Evolutionary conservation across 2,329 filamentous ascomycete species (phyloP), one percentile per base, ranked within the genome.

Genomic region (Pestalotiopsis fici): DNA sequence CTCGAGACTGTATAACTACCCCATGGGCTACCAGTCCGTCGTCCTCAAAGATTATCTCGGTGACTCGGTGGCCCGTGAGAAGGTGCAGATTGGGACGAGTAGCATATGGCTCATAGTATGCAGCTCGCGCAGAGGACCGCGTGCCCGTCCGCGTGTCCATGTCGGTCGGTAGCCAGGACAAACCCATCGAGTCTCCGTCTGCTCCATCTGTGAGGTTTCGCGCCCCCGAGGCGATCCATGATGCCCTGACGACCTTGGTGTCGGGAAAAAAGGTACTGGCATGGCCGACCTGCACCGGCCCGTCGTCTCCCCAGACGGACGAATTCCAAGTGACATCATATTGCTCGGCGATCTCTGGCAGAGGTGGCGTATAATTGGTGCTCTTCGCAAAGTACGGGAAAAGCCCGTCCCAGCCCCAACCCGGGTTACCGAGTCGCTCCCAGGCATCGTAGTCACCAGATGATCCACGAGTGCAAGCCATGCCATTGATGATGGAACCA

Each of bases 341-440:
- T 1, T 59, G 21, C 37, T 39, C 55, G 21, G 65, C 59, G 21
- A 69, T 54, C 28, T 25, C 66, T 31, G 23, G 54, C 39, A 54
- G 55, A 21, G 23, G 56, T 13, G 59, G 59, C 1, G 68, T 66
- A 37, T 57, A 50, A 4, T 68, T 68, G 31, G 68, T 70, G 7
- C 64, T 60, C 66, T 76, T 78, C 59, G 70, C 72, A 50, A 77
- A 78, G 63, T 78, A 79, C 5, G 72, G 69, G 3, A 76, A 57
- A 21, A 80, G 69, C 4, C 65, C 74, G 15, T 76, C 70, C 76
- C 79, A 82, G 1, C 76, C 75, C 80, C 80, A 82, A 0, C 77
- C 73, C 0, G 75, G 69, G 39, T 82, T 82, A 0, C 79, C 80
- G 0, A 82, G 68, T 0, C 73, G 73, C 27, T 77, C 77, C 80